A percentile compares a stretch with the other conserved stretches of the same genome.
Evolutionary conservation across 1,284 basidiomycete genomes (phyloP).

Genomic region (Puccinia coronata): DNA sequence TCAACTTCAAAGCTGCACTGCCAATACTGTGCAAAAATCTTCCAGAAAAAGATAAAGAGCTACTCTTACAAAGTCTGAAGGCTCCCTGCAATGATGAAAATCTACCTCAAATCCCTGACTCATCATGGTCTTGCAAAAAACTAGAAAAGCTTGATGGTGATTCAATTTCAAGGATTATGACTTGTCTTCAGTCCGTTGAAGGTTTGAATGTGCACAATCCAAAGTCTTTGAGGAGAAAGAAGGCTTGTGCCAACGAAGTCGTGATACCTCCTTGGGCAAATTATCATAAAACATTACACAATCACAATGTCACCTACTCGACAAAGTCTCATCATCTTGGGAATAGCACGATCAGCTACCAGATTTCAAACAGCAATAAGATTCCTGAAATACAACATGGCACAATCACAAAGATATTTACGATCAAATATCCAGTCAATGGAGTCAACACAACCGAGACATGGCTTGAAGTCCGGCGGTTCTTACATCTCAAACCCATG

Average conservation of each 20-base stretch:
- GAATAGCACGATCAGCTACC: neutral
- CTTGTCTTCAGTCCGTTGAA: too few species aligned
- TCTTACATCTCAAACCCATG: neutral
- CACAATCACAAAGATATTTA: neutral
- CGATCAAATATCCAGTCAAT: neutral
- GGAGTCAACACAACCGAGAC: neutral
- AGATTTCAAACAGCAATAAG: neutral
- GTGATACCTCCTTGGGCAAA: neutral
- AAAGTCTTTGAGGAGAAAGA: neutral
- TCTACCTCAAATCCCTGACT: neutral
- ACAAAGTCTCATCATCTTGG: neutral
- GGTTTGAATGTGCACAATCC: too few species aligned
- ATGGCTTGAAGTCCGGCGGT: neutral
- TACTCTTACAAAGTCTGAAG: neutral
- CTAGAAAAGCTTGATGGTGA: neutral
- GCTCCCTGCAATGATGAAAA: neutral
- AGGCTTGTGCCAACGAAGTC: neutral
- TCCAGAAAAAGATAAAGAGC: neutral
- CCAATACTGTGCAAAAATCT: neutral
- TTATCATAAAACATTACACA: neutral
- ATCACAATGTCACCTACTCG: neutral
- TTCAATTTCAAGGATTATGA: neutral
- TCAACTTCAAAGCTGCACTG: slow-evolving; percentile 9
- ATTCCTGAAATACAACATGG: neutral
- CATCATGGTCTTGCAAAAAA: neutral